These are phyloP conservation scores for Aspergillus ustus DNA, from an alignment of 2,329 filamentous ascomycete species.

Conservation along the genomic window DNA sequence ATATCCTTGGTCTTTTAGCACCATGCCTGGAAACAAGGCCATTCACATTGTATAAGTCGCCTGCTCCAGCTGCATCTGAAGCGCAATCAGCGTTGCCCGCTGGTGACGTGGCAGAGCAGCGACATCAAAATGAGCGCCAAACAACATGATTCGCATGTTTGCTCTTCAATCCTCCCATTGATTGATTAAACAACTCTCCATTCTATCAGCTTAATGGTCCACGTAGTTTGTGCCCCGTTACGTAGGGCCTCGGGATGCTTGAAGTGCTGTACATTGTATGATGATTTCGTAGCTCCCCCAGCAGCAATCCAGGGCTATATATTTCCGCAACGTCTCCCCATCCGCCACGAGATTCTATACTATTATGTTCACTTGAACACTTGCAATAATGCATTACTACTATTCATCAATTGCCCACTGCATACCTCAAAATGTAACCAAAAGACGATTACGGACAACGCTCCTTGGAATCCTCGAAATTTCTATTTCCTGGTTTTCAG, in stretches of 20 bases:
- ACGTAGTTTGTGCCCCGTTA: slow-evolving; percentile 32
- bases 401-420: background rate
- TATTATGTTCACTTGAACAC: background rate
- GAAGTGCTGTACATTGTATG: slow-evolving; percentile 7
- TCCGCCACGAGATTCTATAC: background rate
- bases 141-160: slow-evolving; percentile 29
- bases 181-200: slow-evolving; percentile 25
- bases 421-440: background rate
- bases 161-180: slow-evolving; percentile 21
- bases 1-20: slow-evolving; percentile 14
- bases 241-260: slow-evolving; percentile 14
- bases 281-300: background rate
- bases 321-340: background rate
- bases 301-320: slow-evolving; percentile 8
- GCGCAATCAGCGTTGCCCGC: slow-evolving; percentile 32
- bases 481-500: background rate
- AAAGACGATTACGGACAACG: background rate
- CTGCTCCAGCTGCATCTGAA: slow-evolving; percentile 24
- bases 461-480: background rate
- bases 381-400: background rate
- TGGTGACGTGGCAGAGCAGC: slow-evolving; percentile 40
- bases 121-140: slow-evolving; percentile 27
- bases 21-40: slow-evolving; percentile 14
- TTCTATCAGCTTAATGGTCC: slow-evolving; percentile 30
- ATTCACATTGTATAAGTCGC: slow-evolving; percentile 18